phyloP scores from a whole-genome alignment of 495 filamentous ascomycete species.

The Daldinia decipiens region DNA sequence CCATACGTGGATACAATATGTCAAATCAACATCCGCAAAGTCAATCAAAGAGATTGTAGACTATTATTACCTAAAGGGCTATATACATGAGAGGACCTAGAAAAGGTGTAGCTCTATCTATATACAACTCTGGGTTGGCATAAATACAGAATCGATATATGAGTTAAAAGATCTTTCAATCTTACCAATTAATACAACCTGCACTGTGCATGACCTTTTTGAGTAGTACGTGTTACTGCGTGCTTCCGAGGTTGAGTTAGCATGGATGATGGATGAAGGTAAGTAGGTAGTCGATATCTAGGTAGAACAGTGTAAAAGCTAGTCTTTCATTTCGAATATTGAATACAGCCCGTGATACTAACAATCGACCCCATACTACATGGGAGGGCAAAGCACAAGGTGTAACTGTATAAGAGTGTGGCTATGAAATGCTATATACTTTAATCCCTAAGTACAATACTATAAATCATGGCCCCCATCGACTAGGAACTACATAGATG shows the following conservation, averaged over 20 bases:
- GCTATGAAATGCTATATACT: not conserved
- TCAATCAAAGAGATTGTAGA: not conserved
- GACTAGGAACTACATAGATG: not conserved
- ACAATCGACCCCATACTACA: not conserved
- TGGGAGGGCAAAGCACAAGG: not conserved
- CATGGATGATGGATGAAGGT: too few relatives aligned
- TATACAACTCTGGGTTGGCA: too few relatives aligned
- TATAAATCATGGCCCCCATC: not conserved
- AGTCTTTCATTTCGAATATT: not conserved
- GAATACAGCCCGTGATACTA: not conserved
- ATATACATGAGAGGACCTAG: not conserved
- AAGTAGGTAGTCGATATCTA: too few relatives aligned
- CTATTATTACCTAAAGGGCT: too few relatives aligned
- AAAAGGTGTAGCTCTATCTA: too few relatives aligned
- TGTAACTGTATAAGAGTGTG: constrained; percentile 1
- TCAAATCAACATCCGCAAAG: not conserved
- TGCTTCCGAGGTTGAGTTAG: too few relatives aligned
- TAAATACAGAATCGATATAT: too few relatives aligned
- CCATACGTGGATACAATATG: not conserved
- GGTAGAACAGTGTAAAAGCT: too few relatives aligned
- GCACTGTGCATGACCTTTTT: not conserved
- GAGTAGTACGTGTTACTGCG: not conserved
- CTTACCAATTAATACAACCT: not conserved
- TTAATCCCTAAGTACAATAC: not conserved
- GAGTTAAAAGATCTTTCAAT: too few relatives aligned